Percentiles rank a stretch among this genome's conserved stretches.
Evolutionary conservation across 1,284 basidiomycete species (phyloP).

Genomic region (Naganishia liquefaciens): DNA sequence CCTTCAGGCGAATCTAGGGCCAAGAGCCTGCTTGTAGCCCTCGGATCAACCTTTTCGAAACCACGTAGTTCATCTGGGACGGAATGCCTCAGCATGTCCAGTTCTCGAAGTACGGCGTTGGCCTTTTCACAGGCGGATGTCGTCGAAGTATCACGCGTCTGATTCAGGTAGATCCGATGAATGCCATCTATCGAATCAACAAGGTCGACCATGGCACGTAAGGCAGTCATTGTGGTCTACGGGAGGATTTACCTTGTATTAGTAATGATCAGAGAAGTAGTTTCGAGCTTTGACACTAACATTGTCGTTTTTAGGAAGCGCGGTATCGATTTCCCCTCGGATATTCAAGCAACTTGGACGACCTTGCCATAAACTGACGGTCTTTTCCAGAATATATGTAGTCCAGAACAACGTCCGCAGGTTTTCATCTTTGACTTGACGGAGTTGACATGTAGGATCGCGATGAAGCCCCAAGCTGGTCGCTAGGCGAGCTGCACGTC

Average conservation of each 20-base stretch:
- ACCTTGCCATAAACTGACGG: constrained; percentile 28
- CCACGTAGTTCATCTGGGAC: constrained; percentile 8
- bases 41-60: constrained; percentile 13
- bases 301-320: background rate
- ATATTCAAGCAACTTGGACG: constrained; percentile 23
- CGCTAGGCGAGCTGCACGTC: constrained; percentile 21
- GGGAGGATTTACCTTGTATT: background rate
- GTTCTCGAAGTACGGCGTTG: constrained; percentile 8
- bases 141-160: constrained; percentile 5
- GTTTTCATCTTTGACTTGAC: constrained; percentile 14
- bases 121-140: constrained; percentile 16
- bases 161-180: constrained; percentile 23
- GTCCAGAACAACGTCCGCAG: constrained; percentile 23
- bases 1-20: constrained; percentile 25
- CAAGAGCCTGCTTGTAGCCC: background rate
- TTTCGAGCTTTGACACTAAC: background rate
- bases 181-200: constrained; percentile 15
- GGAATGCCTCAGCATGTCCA: constrained; percentile 8
- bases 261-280: background rate
- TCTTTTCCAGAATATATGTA: constrained; percentile 27
- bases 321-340: constrained; percentile 11
- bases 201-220: constrained; percentile 21
- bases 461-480: constrained; percentile 23
- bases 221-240: constrained; percentile 6
- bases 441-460: constrained; percentile 20